These are phyloP conservation scores for Bertia moriformis DNA, from an alignment of 2,329 filamentous ascomycete species.

Conservation along the genomic window DNA sequence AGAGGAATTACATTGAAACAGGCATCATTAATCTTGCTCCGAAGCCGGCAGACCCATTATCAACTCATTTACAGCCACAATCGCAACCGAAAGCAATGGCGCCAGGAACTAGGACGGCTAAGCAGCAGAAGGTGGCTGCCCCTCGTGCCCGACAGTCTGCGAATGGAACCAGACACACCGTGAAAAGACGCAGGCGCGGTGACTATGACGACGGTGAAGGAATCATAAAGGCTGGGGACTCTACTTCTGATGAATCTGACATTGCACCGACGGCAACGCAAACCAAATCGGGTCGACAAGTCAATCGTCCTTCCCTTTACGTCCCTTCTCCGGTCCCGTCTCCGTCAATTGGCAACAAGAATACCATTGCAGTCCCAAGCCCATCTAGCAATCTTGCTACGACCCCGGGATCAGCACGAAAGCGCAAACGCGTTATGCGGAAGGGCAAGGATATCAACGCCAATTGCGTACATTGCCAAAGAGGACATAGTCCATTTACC, in stretches of 20 bases:
- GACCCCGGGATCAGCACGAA: slow-evolving; percentile 15
- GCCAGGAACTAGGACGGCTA: too few relatives aligned
- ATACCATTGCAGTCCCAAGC: too few relatives aligned
- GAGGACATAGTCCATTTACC: slow-evolving; percentile 54
- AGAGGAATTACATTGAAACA: not conserved
- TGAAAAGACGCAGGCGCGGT: slow-evolving; percentile 5
- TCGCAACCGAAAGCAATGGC: not conserved
- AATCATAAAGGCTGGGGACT: slow-evolving; percentile 16
- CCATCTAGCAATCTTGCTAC: slow-evolving; percentile 8
- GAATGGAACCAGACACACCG: slow-evolving; percentile 3
- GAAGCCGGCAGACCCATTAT: not conserved
- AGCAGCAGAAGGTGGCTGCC: too few relatives aligned
- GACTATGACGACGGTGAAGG: slow-evolving; percentile 14
- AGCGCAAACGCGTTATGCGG: slow-evolving; percentile 27
- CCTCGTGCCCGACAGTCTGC: too few relatives aligned
- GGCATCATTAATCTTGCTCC: not conserved
- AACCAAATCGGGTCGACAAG: slow-evolving; percentile 63
- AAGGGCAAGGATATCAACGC: slow-evolving; percentile 46
- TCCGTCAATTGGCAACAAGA: not conserved
- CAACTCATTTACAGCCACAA: not conserved
- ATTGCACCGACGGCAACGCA: slow-evolving; percentile 43
- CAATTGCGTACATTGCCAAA: slow-evolving; percentile 58
- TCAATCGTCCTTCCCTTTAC: slow-evolving; percentile 51
- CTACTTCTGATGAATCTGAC: slow-evolving; percentile 18
- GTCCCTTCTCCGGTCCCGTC: slow-evolving; percentile 35